Conservation (phyloP, 139 green algal genomes). For the Trebouxia sp. region DNA sequence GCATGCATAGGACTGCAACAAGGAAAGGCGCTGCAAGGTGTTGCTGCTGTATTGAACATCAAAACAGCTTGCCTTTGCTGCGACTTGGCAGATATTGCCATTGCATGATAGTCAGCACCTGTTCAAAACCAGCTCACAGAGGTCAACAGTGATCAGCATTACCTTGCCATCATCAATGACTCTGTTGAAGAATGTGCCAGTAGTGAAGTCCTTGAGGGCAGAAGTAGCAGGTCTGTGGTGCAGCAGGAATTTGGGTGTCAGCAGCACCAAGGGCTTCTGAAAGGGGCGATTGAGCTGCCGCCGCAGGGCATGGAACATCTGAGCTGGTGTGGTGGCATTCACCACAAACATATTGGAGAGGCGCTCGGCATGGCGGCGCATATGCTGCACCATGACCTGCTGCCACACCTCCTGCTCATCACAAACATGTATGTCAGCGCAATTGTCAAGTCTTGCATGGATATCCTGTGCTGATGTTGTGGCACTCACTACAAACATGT, state of each 20-base stretch:
- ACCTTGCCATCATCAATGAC: constrained; percentile 73
- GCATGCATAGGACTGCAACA: too few relatives aligned
- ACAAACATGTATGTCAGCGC: not conserved
- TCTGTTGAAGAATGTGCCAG: constrained; percentile 72
- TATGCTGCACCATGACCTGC: constrained; percentile 66
- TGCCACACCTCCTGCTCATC: constrained; percentile 52
- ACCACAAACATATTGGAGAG: constrained; percentile 69
- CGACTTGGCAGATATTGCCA: not conserved
- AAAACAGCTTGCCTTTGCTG: not conserved
- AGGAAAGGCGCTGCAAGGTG: too few relatives aligned
- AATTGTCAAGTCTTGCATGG: too few relatives aligned
- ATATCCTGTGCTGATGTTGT: constrained; percentile 28
- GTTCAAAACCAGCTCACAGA: too few relatives aligned
- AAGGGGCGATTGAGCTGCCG: constrained; percentile 64
- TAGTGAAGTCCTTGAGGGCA: constrained; percentile 60
- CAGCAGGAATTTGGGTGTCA: constrained; percentile 75
- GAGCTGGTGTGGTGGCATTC: constrained; percentile 66
- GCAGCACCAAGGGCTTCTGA: constrained; percentile 56
- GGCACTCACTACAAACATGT: constrained; percentile 65
- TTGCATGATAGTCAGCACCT: too few relatives aligned
- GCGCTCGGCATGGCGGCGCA: constrained; percentile 59
- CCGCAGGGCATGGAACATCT: constrained; percentile 74
- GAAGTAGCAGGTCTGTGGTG: constrained; percentile 72
- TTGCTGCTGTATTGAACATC: not conserved
- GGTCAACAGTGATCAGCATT: too few relatives aligned